phyloP scores from a whole-genome alignment of 1,284 basidiomycete species.

The Irpex sp. region DNA sequence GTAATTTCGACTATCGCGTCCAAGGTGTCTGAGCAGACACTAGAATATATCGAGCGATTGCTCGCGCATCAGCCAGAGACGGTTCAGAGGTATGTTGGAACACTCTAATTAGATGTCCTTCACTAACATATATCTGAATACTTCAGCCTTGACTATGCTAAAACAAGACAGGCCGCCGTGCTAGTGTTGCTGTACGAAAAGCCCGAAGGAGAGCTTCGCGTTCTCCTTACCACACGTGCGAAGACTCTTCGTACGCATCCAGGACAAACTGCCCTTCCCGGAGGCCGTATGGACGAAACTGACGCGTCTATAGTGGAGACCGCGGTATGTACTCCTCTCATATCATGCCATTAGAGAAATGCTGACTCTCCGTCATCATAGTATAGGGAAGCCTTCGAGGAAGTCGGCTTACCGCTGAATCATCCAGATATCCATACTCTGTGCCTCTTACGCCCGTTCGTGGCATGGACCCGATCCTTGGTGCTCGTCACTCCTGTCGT shows the following conservation, averaged over 20 bases:
- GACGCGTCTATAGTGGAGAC: conserved; percentile 71
- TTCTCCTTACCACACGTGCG: conserved; percentile 84
- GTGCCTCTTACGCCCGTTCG: conserved; percentile 71
- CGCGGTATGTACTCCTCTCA: conserved; percentile 59
- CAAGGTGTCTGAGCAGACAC: conserved; percentile 15
- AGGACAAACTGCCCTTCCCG: conserved; percentile 83
- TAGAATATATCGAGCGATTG: conserved; percentile 40
- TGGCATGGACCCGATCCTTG: conserved; percentile 30
- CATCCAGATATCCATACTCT: conserved; percentile 66
- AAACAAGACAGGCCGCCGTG: conserved; percentile 62
- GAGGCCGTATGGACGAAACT: conserved; percentile 76
- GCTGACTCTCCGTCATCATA: conserved; percentile 32
- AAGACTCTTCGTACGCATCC: conserved; percentile 78
- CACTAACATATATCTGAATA: not conserved
- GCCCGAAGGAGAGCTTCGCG: conserved; percentile 61
- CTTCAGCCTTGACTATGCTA: conserved; percentile 35
- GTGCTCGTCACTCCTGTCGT: conserved; percentile 69
- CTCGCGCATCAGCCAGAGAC: conserved; percentile 35
- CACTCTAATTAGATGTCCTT: no score
- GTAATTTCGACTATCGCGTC: not conserved
- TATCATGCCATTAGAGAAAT: not conserved
- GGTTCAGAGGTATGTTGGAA: conserved; percentile 52
- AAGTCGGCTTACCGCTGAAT: conserved; percentile 70
- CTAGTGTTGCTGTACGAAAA: conserved; percentile 79
- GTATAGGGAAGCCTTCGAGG: conserved; percentile 84